Conservation (phyloP, 345 rosid genomes). For the Aquilaria malaccensis region DNA sequence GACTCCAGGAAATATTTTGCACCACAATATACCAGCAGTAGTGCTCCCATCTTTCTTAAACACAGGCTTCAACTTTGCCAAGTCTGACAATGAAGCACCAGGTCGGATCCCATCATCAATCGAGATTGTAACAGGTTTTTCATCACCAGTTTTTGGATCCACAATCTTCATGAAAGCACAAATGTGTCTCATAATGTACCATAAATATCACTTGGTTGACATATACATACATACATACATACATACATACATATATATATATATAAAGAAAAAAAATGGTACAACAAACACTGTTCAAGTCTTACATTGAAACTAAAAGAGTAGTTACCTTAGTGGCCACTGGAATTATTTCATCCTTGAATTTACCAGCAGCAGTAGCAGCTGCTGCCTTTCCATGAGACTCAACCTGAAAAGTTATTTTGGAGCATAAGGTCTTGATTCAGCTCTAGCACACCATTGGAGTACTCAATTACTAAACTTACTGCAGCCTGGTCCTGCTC, state of each 20-base stretch:
- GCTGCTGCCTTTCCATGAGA: slow-evolving; percentile 95
- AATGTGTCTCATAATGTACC: slow-evolving; percentile 3
- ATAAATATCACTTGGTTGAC: slow-evolving; percentile 6
- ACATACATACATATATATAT: not conserved
- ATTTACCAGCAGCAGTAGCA: slow-evolving; percentile 78
- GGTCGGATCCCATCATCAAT: slow-evolving; percentile 95
- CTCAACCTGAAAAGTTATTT: slow-evolving; percentile 48
- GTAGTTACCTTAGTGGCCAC: slow-evolving; percentile 75
- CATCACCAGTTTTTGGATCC: slow-evolving; percentile 83
- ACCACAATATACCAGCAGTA: slow-evolving; percentile 67
- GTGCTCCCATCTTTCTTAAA: slow-evolving; percentile 89
- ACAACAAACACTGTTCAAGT: not conserved
- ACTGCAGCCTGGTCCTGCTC: slow-evolving; percentile 99
- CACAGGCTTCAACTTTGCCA: slow-evolving; percentile 65
- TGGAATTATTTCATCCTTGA: slow-evolving; percentile 86
- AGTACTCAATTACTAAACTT: slow-evolving; percentile 22
- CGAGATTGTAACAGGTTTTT: slow-evolving; percentile 59
- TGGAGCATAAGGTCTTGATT: not conserved
- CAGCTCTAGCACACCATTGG: not conserved
- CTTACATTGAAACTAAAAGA: not conserved
- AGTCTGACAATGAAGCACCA: slow-evolving; percentile 49
- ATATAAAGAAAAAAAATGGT: not conserved
- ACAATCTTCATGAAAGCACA: slow-evolving; percentile 43
- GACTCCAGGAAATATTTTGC: not conserved
- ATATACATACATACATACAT: not conserved